These are phyloP conservation scores for Sanghuangporus weigelae DNA, from an alignment of 1,284 basidiomycete genomes.

Conservation along the genomic window DNA sequence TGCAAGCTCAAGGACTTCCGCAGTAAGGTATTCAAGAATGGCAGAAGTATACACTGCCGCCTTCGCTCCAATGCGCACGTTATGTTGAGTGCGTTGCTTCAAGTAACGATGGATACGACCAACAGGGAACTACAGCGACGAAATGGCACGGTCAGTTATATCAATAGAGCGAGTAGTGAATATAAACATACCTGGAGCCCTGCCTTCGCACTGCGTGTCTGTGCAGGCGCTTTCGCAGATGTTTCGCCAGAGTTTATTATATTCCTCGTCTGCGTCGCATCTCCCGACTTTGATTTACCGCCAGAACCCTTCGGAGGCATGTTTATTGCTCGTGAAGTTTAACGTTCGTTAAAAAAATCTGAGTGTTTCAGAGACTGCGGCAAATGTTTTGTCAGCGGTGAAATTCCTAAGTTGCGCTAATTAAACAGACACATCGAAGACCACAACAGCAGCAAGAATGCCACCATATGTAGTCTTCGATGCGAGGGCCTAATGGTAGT, in stretches of 20 bases:
- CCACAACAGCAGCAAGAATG: neutral
- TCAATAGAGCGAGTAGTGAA: neutral
- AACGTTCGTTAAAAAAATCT: neutral
- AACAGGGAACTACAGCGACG: constrained; percentile 11
- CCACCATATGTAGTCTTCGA: neutral
- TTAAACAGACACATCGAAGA: neutral
- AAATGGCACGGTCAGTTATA: neutral
- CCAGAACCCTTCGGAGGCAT: constrained; percentile 40
- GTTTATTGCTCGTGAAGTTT: neutral
- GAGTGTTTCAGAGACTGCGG: neutral
- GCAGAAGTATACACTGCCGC: constrained; percentile 91
- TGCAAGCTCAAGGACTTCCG: constrained; percentile 86
- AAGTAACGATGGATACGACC: constrained; percentile 95
- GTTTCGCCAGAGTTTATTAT: constrained; percentile 28
- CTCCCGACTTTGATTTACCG: constrained; percentile 40
- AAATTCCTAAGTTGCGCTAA: neutral
- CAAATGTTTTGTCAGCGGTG: neutral
- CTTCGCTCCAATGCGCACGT: constrained; percentile 89
- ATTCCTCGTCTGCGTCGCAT: constrained; percentile 26
- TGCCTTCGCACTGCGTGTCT: constrained; percentile 77
- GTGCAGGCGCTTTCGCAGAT: constrained; percentile 39
- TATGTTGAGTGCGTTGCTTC: constrained; percentile 90
- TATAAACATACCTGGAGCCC: constrained; percentile 67
- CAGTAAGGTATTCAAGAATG: constrained; percentile 87
- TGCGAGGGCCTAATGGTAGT: no score